A percentile compares a stretch with the other conserved stretches of the same genome.
Conservation (phyloP, 257 asterid genomes). For the Leptodermis oblonga region DNA sequence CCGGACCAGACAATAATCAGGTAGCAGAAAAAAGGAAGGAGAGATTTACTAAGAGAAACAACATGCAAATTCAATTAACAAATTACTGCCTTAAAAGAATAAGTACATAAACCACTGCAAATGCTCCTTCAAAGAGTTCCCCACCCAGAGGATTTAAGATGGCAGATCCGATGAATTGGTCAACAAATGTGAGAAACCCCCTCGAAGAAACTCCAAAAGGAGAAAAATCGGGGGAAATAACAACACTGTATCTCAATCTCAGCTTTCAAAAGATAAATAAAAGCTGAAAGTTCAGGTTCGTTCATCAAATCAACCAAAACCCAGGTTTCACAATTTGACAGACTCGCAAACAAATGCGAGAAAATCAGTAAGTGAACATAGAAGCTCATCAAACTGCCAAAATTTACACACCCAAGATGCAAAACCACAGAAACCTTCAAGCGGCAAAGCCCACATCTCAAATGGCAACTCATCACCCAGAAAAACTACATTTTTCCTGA, state of each 20-base stretch:
- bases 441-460: neutral
- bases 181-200: neutral
- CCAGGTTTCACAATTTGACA: neutral
- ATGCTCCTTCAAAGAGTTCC: neutral
- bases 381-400: neutral
- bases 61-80: neutral
- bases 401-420: neutral
- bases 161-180: neutral
- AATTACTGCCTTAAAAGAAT: neutral
- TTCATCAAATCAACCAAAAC: neutral
- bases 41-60: neutral
- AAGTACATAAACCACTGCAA: neutral
- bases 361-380: neutral
- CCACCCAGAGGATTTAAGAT: neutral
- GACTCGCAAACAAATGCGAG: neutral
- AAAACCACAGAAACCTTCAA: neutral
- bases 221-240: neutral
- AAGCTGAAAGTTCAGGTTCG: neutral
- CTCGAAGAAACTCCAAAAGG: neutral
- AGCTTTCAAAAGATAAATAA: neutral
- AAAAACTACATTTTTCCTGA: slow-evolving; percentile 2
- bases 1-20: neutral
- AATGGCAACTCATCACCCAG: neutral
- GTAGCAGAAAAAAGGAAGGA: neutral
- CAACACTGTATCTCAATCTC: neutral